These are phyloP conservation scores for Venturia nashicola DNA, from an alignment of 2,329 filamentous ascomycete genomes.

Conservation along the genomic window DNA sequence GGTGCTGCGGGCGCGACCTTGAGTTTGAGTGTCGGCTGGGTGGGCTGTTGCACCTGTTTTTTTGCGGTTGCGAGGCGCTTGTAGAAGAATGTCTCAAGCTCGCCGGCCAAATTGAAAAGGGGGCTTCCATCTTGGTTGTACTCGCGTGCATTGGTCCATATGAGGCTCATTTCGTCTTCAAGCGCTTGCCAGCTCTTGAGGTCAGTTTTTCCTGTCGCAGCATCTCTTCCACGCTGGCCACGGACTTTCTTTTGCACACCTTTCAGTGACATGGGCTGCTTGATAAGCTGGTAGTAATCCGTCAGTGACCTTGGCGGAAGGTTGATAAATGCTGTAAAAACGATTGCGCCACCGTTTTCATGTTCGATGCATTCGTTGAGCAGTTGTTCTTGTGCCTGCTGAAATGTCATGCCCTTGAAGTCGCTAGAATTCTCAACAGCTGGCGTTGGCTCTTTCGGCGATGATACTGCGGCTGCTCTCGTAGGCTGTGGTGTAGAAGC, in stretches of 20 bases:
- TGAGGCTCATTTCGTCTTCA: conserved; percentile 63
- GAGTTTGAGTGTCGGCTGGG: conserved; percentile 67
- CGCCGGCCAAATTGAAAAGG: conserved; percentile 63
- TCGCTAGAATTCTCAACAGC: neutral
- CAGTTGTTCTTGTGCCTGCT: conserved; percentile 78
- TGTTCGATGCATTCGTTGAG: conserved; percentile 59
- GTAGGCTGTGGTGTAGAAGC: neutral
- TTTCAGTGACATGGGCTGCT: conserved; percentile 66
- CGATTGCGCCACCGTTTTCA: conserved; percentile 39
- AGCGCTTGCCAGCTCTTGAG: conserved; percentile 77
- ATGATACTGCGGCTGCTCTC: neutral
- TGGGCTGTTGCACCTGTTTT: conserved; percentile 57
- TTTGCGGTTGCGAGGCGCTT: conserved; percentile 60
- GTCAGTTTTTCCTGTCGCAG: conserved; percentile 47
- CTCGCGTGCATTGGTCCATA: conserved; percentile 79
- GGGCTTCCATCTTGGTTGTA: conserved; percentile 91
- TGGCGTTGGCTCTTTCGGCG: neutral
- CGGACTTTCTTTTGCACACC: conserved; percentile 66
- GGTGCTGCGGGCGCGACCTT: conserved; percentile 35
- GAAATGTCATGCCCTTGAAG: conserved; percentile 57
- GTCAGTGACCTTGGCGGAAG: conserved; percentile 63
- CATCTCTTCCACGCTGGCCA: conserved; percentile 56
- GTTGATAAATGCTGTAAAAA: conserved; percentile 63
- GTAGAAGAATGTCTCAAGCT: conserved; percentile 56
- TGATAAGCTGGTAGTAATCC: conserved; percentile 80